Conservation (phyloP, 108 stramenopile species). For the Conticribra weissflogii region DNA sequence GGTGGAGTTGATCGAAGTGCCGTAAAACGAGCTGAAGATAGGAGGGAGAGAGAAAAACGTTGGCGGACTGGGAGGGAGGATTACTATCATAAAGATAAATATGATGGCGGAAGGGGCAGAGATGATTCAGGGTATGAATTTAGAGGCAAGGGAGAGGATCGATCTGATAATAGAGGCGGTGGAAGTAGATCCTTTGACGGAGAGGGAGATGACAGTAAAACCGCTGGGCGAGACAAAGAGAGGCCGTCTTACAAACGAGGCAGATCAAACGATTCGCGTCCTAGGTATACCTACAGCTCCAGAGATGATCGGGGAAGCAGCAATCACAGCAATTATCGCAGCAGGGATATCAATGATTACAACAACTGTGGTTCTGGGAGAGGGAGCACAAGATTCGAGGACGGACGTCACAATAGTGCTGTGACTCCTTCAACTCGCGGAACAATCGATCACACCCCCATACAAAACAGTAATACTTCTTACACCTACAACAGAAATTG, state of each 20-base stretch:
- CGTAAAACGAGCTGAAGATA: constrained; percentile 41
- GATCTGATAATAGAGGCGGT: too few species aligned
- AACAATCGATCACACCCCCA: too few species aligned
- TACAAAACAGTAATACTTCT: constrained; percentile 2
- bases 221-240: too few species aligned
- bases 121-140: background rate
- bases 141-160: too few species aligned
- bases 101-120: constrained; percentile 2
- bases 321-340: background rate
- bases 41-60: constrained; percentile 44
- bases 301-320: background rate
- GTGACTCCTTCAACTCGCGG: too few species aligned
- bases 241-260: too few species aligned
- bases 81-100: background rate
- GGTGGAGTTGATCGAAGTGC: constrained; percentile 67
- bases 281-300: background rate
- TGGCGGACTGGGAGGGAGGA: constrained; percentile 13
- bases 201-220: too few species aligned
- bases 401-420: background rate
- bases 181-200: too few species aligned
- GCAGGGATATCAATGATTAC: background rate
- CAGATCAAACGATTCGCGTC: too few species aligned
- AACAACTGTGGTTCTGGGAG: constrained; percentile 18
- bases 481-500: background rate
- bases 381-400: constrained; percentile 7